phyloP scores from a whole-genome alignment of 2,329 filamentous ascomycete species.

The Ophiostoma angusticollis region DNA sequence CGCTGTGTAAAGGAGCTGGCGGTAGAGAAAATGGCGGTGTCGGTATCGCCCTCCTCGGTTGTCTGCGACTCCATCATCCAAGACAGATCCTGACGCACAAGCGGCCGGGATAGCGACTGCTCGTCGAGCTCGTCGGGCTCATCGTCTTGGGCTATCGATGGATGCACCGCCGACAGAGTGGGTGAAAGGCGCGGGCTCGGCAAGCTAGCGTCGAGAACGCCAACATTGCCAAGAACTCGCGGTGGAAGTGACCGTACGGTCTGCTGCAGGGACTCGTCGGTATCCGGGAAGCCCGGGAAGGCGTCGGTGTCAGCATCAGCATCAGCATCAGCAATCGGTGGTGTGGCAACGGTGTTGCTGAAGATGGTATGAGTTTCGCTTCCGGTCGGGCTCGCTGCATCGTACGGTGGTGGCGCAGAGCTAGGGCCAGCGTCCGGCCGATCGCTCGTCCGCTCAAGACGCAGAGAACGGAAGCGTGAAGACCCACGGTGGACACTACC shows the following conservation, averaged over 20 bases:
- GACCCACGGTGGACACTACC: constrained; percentile 22
- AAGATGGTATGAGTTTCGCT: constrained; percentile 49
- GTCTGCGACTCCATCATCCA: constrained; percentile 31
- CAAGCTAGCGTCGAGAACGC: constrained; percentile 77
- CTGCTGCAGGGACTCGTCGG: constrained; percentile 36
- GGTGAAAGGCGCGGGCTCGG: constrained; percentile 92
- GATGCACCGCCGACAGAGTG: constrained; percentile 60
- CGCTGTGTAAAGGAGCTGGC: neutral
- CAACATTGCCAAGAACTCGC: constrained; percentile 52
- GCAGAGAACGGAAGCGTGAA: constrained; percentile 27
- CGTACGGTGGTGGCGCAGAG: constrained; percentile 28
- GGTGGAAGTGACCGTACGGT: constrained; percentile 33
- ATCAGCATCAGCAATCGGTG: constrained; percentile 62
- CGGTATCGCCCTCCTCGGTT: constrained; percentile 20
- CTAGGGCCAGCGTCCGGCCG: constrained; percentile 32
- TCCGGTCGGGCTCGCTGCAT: constrained; percentile 37
- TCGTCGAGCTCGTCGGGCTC: constrained; percentile 30
- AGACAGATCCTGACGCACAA: constrained; percentile 21
- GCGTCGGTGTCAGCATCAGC: constrained; percentile 58
- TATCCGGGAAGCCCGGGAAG: constrained; percentile 39
- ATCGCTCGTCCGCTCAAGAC: constrained; percentile 29
- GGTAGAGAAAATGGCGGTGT: constrained; percentile 5
- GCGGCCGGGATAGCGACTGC: constrained; percentile 21
- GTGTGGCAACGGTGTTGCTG: constrained; percentile 54
- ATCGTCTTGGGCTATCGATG: constrained; percentile 31